A percentile compares a stretch with the other conserved stretches of the same genome.
Conservation (phyloP, 192 early-diverging fungal genomes). For the Spinellus fusiger region DNA sequence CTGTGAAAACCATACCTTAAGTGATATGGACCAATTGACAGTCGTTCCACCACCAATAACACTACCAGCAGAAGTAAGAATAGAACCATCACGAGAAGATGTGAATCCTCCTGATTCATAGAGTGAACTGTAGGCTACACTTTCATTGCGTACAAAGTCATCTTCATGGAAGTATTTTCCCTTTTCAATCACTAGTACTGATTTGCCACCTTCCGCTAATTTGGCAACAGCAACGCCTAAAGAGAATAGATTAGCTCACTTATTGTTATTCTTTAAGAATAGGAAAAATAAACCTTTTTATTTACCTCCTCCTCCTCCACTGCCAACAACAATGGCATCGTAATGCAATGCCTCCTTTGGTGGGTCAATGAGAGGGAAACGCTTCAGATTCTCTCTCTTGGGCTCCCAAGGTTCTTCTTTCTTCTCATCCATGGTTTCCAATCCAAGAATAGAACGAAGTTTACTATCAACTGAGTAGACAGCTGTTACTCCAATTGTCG, state of each 20-base stretch:
- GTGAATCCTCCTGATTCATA: slow-evolving; percentile 46
- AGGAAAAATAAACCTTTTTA: too few species aligned
- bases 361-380: not conserved
- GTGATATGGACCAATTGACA: slow-evolving; percentile 55
- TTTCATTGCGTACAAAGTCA: slow-evolving; percentile 46
- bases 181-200: slow-evolving; percentile 70
- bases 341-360: not conserved
- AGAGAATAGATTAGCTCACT: not conserved
- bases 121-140: slow-evolving; percentile 34
- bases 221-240: slow-evolving; percentile 58
- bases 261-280: not conserved
- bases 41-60: slow-evolving; percentile 69
- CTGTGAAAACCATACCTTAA: slow-evolving; percentile 30
- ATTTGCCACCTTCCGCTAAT: slow-evolving; percentile 53
- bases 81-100: slow-evolving; percentile 39
- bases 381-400: not conserved
- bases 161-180: slow-evolving; percentile 49
- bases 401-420: not conserved
- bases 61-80: slow-evolving; percentile 49
- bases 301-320: slow-evolving; percentile 64
- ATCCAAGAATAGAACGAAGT: slow-evolving; percentile 41
- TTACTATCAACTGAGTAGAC: slow-evolving; percentile 19
- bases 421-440: slow-evolving; percentile 44
- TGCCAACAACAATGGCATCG: slow-evolving; percentile 67
- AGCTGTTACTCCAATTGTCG: slow-evolving; percentile 8